Percentiles rank a stretch among this genome's conserved stretches.
phyloP scores from a whole-genome alignment of 2,329 filamentous ascomycete genomes.

The Plectosphaerella sp. region DNA sequence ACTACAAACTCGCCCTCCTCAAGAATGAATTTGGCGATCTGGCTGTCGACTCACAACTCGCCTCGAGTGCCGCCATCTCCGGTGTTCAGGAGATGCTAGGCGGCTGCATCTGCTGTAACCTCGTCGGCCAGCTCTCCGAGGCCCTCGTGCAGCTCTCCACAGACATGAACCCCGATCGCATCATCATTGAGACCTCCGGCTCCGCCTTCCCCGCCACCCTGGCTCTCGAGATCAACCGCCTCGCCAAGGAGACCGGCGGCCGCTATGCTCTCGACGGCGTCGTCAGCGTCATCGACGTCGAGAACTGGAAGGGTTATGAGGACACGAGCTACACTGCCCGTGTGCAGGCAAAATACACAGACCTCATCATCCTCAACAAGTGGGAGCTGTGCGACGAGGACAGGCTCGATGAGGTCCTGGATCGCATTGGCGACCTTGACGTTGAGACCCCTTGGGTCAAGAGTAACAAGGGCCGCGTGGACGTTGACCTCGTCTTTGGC shows the following conservation, averaged over 20 bases:
- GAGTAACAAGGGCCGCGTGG: slow-evolving; percentile 75
- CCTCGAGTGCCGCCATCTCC: slow-evolving; percentile 74
- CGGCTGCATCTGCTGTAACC: slow-evolving; percentile 98
- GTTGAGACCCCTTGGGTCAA: slow-evolving; percentile 80
- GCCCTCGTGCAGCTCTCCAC: slow-evolving; percentile 71
- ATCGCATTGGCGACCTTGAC: slow-evolving; percentile 76
- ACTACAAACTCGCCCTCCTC: slow-evolving; percentile 85
- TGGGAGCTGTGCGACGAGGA: slow-evolving; percentile 76
- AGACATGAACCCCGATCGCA: slow-evolving; percentile 64
- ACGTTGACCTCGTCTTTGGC: slow-evolving; percentile 76
- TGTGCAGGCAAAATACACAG: slow-evolving; percentile 84
- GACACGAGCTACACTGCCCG: slow-evolving; percentile 86
- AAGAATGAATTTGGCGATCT: slow-evolving; percentile 99
- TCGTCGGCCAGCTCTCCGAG: slow-evolving; percentile 83
- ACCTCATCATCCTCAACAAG: slow-evolving; percentile 89
- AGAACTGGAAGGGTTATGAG: slow-evolving; percentile 92
- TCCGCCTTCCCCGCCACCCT: slow-evolving; percentile 85
- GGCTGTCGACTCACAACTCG: slow-evolving; percentile 88
- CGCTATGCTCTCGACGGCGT: slow-evolving; percentile 79
- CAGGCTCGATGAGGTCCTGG: slow-evolving; percentile 71
- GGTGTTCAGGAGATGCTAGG: slow-evolving; percentile 92
- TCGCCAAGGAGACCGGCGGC: slow-evolving; percentile 63
- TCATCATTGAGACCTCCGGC: slow-evolving; percentile 91
- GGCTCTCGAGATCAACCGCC: slow-evolving; percentile 82
- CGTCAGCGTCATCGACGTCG: slow-evolving; percentile 84